Evolutionary conservation across 2,329 filamentous ascomycete genomes (phyloP).

Genomic region (Pyrenophora seminiperda): DNA sequence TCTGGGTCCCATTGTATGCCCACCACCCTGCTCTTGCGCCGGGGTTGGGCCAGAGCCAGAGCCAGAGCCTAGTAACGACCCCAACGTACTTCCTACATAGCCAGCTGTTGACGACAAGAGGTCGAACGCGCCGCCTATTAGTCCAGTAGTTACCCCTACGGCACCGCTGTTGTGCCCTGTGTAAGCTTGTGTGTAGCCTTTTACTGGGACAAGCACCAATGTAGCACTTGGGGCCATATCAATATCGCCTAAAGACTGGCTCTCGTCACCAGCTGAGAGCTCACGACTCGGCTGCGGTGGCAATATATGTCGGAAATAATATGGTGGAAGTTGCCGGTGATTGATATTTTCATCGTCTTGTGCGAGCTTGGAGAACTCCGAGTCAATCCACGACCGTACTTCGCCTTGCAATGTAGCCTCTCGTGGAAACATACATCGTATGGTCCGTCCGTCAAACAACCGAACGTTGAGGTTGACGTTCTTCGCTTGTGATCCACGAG

Average conservation of each 20-base stretch:
- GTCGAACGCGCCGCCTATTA: conserved; percentile 43
- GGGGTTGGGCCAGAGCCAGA: conserved; percentile 11
- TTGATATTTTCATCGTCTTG: conserved; percentile 30
- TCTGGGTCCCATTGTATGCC: conserved; percentile 18
- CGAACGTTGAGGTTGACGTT: conserved; percentile 69
- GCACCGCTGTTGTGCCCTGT: conserved; percentile 39
- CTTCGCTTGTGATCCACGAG: conserved; percentile 38
- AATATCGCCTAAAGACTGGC: conserved; percentile 68
- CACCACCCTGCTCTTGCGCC: conserved; percentile 9
- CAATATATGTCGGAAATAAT: conserved; percentile 82
- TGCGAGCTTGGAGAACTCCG: conserved; percentile 32
- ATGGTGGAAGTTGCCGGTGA: conserved; percentile 59
- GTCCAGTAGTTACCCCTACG: conserved; percentile 38
- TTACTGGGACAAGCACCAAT: conserved; percentile 76
- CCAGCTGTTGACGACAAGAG: conserved; percentile 44
- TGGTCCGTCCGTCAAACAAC: conserved; percentile 80
- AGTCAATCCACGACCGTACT: conserved; percentile 78
- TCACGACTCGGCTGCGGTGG: conserved; percentile 76
- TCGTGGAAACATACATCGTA: conserved; percentile 73
- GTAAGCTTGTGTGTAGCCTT: conserved; percentile 65
- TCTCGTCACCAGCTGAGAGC: conserved; percentile 77
- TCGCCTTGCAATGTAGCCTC: conserved; percentile 65
- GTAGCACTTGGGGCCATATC: conserved; percentile 80
- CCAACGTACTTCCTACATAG: conserved; percentile 40
- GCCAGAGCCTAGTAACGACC: conserved; percentile 35